Base-by-base conservation (phyloP, 2,329 filamentous ascomycete genomes). In the Rhinocladiella similis region DNA sequence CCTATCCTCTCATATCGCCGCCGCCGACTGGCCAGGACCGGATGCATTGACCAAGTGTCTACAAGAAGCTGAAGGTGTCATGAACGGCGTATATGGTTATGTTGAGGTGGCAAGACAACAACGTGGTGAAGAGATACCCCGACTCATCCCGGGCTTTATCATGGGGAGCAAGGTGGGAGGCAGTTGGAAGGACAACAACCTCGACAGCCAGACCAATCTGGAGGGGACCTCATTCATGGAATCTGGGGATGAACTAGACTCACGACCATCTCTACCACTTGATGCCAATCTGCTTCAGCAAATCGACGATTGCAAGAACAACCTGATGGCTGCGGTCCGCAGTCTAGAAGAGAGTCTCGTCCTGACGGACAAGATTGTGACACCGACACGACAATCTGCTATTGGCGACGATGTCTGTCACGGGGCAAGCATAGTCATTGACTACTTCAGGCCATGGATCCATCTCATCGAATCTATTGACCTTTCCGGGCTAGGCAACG, bases 31-130 rank as follows among this genome's bases (percentile, higher is more conserved):
- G 85, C 92, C 93, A 7, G 91, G 93, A 53, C 87, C 90, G 14
- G 94, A 99, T 72, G 95, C 93, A 0, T 89, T 93, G 59, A 88
- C 94, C 53, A 99, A 99, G 72, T 99, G 94, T 68, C 75, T 97
- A 63, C 91, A 95, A 70, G 94, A 99, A 76, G 94, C 94, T n/a
- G 94, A 99, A 61, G 94, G 94, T 47, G 92, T 99, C 19, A 81
- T 97, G 54, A 83, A 94, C 53, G 93, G 93, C 4, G 93, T 99
- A 5, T 96, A 92, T 72, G 94, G 91, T 69, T 99, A 96, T 71
- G 93, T 97, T 35, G 93, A 97, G 70, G 90, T 97, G 46, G 94
- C 94, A 14, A 86, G 91, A 65, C 90, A 96, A 70, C 94, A 97
- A 72, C 83, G 92, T 55, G 93, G 93, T 54, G 93, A 97, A 69